Evolutionary conservation across 495 filamentous ascomycete genomes (phyloP), one percentile per base, ranked within the genome.

Genomic region (Trypethelium eluteriae): DNA sequence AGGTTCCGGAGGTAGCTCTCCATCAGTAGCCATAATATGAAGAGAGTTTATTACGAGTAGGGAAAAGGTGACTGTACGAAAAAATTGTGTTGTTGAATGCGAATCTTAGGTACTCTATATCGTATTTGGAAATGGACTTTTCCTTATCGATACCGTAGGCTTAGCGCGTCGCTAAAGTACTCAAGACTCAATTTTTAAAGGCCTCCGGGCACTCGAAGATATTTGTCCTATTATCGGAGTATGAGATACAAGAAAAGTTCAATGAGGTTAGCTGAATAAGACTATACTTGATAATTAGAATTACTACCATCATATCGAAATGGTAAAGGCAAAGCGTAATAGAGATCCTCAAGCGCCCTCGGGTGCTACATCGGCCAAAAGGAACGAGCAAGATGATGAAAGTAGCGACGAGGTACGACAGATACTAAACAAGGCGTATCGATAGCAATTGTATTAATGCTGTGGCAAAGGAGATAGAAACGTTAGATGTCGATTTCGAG

Each of bases 401-500:
- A 69, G 66, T 62, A 66, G 66, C 61, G 56, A 47, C 44, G 72
- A 72, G 38, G 70, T 62, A 70, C 62, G 64, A 64, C 62, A 44
- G 47, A 38, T 38, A 46, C 7, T 57, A 10, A 25, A 25, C 25
- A 25, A 11, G 16, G 2, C 46, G 5, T 36, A 34, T 46, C 7
- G 38, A 25, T 32, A 65, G 53, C 3, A 16, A n/a, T 36, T 36
- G 9, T 47, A 56, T 68, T 36, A 68, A 36, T 39, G 14, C 38
- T 46, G 34, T 65, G 25, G 25, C 25, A 49, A 67, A 95, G 91
- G 90, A 96, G 62, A 85, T 89, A 70, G 88, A 95, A 76, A 89
- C 94, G 76, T 85, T 99, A 67, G 89, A 96, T 76, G 92, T 97
- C 35, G 93, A 97, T 61, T 99, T 99, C 76, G 95, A 98, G 79